phyloP scores from a whole-genome alignment of 2,329 filamentous ascomycete species.

The Zarea fungicola region DNA sequence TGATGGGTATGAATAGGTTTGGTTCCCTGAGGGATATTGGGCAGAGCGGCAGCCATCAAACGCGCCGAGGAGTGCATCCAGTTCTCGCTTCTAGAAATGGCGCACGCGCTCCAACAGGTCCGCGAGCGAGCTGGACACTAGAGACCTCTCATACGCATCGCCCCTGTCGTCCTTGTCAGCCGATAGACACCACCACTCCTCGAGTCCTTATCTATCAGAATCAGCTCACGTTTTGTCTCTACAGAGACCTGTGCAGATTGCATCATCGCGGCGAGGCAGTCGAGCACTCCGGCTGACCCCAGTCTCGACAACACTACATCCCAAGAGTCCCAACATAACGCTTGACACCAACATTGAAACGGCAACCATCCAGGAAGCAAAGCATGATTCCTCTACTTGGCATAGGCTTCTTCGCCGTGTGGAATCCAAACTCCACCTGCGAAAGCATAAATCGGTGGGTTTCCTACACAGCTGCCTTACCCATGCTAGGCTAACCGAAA shows the following conservation, averaged over 20 bases:
- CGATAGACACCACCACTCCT: conserved; percentile 17
- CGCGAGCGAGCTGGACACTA: conserved; percentile 28
- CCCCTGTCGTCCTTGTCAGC: conserved; percentile 21
- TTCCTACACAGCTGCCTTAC: no score
- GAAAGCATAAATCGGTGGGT: conserved; percentile 3
- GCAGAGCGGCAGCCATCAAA: conserved; percentile 45
- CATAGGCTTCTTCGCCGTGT: background rate
- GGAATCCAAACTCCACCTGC: background rate
- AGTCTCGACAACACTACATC: background rate
- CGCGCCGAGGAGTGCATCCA: conserved; percentile 25
- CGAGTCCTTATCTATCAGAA: conserved; percentile 43
- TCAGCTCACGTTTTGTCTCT: conserved; percentile 43
- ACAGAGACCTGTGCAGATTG: conserved; percentile 27
- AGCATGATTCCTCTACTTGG: background rate
- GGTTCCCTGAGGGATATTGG: conserved; percentile 59
- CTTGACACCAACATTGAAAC: background rate
- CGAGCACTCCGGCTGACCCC: conserved; percentile 12
- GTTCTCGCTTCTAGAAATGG: conserved; percentile 36
- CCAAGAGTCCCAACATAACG: background rate
- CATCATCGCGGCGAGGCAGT: conserved; percentile 9
- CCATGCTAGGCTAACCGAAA: background rate
- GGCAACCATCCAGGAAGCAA: background rate
- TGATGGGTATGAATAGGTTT: conserved; percentile 56
- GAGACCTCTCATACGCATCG: conserved; percentile 19
- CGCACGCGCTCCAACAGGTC: conserved; percentile 32